Conservation (phyloP, 2,329 filamentous ascomycete species). For the Ophiostoma perfectum region DNA sequence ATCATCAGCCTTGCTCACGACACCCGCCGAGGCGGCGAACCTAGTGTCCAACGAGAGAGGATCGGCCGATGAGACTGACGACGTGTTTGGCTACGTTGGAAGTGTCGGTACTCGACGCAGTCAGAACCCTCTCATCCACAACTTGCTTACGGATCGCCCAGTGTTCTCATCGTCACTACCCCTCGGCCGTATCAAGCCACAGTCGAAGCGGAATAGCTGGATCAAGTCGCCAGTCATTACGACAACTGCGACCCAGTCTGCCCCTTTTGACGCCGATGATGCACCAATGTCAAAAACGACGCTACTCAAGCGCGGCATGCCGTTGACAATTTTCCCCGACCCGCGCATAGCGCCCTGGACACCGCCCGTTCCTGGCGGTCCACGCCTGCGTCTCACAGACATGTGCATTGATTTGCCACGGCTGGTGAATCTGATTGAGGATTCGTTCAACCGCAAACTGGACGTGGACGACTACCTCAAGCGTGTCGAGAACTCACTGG, state of each 20-base stretch:
- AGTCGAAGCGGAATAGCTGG: not conserved
- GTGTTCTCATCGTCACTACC: slow-evolving; percentile 88
- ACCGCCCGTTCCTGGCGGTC: slow-evolving; percentile 54
- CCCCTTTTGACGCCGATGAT: not conserved
- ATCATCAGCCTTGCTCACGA: slow-evolving; percentile 84
- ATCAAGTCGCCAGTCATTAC: not conserved
- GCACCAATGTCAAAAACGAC: slow-evolving; percentile 49
- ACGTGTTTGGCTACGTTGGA: slow-evolving; percentile 44
- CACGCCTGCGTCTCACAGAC: slow-evolving; percentile 67
- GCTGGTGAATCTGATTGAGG: slow-evolving; percentile 81
- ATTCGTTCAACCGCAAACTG: slow-evolving; percentile 82
- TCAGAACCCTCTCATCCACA: slow-evolving; percentile 86
- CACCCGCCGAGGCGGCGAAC: slow-evolving; percentile 73
- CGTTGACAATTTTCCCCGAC: slow-evolving; percentile 75
- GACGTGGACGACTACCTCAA: slow-evolving; percentile 77
- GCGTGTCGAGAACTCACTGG: slow-evolving; percentile 74
- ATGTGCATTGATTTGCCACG: slow-evolving; percentile 75
- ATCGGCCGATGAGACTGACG: slow-evolving; percentile 32
- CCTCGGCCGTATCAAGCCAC: slow-evolving; percentile 54
- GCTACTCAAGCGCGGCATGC: slow-evolving; percentile 86
- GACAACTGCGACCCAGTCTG: not conserved
- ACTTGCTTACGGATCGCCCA: slow-evolving; percentile 91
- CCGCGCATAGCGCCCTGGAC: slow-evolving; percentile 61
- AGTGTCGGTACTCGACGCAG: slow-evolving; percentile 51
- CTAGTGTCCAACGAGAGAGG: slow-evolving; percentile 31